These are phyloP conservation scores for Pseudopediastrum boryanum DNA, from an alignment of 139 green algal species.

Conservation along the genomic window DNA sequence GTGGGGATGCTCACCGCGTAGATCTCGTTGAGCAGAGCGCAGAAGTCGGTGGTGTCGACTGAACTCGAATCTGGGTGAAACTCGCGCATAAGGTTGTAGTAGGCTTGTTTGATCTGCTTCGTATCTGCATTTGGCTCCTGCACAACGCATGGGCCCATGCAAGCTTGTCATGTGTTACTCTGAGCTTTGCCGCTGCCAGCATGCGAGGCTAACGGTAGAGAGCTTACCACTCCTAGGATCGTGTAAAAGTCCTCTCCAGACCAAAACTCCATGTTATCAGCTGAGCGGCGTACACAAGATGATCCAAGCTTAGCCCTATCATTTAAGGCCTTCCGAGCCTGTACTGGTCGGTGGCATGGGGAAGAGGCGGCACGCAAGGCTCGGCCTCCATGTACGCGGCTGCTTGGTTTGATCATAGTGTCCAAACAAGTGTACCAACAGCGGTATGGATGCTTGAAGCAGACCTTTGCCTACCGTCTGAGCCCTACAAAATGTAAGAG, in stretches of 20 bases:
- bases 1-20: conserved; percentile 54
- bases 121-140: conserved; percentile 39
- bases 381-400: background rate
- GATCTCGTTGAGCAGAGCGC: conserved; percentile 60
- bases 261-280: too few relatives aligned
- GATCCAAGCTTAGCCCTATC: too few relatives aligned
- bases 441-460: too few relatives aligned
- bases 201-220: background rate
- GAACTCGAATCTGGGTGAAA: conserved; percentile 47
- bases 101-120: conserved; percentile 48
- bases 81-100: conserved; percentile 50
- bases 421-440: background rate
- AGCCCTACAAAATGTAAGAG: too few relatives aligned
- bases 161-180: background rate
- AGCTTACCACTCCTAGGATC: conserved; percentile 46
- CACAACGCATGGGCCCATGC: too few relatives aligned
- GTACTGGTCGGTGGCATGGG: too few relatives aligned
- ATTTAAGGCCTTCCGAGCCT: too few relatives aligned
- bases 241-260: conserved; percentile 52
- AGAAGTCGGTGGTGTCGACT: conserved; percentile 43
- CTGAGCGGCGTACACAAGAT: too few relatives aligned
- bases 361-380: too few relatives aligned
- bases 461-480: too few relatives aligned
- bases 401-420: background rate
- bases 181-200: background rate